Conservation (phyloP, 2,329 filamentous ascomycete species). For the Aspergillus luchuensis region DNA sequence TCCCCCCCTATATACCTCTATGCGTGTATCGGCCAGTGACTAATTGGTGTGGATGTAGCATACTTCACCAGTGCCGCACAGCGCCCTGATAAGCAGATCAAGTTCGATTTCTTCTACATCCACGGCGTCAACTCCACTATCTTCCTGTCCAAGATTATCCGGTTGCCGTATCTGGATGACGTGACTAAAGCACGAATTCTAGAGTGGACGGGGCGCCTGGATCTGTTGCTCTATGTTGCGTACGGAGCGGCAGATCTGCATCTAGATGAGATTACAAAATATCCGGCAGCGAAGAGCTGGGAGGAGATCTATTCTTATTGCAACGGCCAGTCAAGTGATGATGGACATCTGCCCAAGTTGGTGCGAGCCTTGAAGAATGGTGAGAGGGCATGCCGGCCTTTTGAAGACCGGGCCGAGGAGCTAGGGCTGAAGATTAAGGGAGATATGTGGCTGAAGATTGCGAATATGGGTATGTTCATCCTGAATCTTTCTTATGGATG, state of each 20-base stretch:
- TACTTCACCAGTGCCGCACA: conserved; percentile 65
- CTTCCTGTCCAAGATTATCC: conserved; percentile 68
- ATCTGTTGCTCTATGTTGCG: conserved; percentile 73
- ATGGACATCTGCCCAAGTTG: conserved; percentile 81
- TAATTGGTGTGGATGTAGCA: conserved; percentile 30
- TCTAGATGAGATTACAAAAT: conserved; percentile 60
- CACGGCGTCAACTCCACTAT: conserved; percentile 78
- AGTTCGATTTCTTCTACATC: conserved; percentile 82
- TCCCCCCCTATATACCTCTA: too few species aligned
- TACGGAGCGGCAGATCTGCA: conserved; percentile 64
- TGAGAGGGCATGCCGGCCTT: conserved; percentile 50
- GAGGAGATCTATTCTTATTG: conserved; percentile 49
- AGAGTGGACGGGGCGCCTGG: conserved; percentile 78
- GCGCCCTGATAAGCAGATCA: conserved; percentile 64
- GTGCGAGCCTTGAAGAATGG: conserved; percentile 69
- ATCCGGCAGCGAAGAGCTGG: conserved; percentile 58
- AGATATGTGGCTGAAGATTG: conserved; percentile 49
- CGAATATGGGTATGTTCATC: conserved; percentile 44
- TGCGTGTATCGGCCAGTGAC: too few species aligned
- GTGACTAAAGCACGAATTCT: conserved; percentile 68
- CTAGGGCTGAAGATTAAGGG: conserved; percentile 40
- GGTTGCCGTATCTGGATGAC: conserved; percentile 62
- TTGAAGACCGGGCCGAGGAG: conserved; percentile 32
- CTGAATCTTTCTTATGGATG: background rate
- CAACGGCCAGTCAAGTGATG: conserved; percentile 59